Evolutionary conservation across 352 stramenopile species (phyloP).

Genomic region (Phytophthora megakarya): DNA sequence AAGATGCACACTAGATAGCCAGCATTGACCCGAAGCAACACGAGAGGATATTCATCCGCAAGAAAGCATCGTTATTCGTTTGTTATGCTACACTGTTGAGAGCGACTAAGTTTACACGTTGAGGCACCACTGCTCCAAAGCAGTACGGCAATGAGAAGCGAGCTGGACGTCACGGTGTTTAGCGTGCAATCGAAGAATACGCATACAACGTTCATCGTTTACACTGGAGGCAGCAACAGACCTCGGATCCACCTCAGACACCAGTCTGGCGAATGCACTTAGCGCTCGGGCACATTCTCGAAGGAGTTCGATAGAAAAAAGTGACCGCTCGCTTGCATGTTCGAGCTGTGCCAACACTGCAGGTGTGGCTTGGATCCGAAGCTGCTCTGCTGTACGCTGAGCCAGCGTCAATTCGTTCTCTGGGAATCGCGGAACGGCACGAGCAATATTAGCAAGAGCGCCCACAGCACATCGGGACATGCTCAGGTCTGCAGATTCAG

Average conservation of each 20-base stretch:
- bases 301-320: constrained; percentile 73
- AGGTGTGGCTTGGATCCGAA: constrained; percentile 49
- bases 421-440: constrained; percentile 55
- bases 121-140: constrained; percentile 46
- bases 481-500: constrained; percentile 53
- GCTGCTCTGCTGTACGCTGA: constrained; percentile 41
- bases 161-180: constrained; percentile 72
- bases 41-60: no score
- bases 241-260: constrained; percentile 35
- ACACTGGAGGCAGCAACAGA: constrained; percentile 21
- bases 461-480: constrained; percentile 77
- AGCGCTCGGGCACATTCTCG: constrained; percentile 74
- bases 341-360: constrained; percentile 53
- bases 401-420: constrained; percentile 45
- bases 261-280: constrained; percentile 55
- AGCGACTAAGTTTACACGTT: constrained; percentile 25
- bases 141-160: constrained; percentile 55
- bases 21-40: no score
- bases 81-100: constrained; percentile 28
- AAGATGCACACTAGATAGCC: no score
- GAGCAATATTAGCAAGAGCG: constrained; percentile 69
- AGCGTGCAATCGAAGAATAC: constrained; percentile 52
- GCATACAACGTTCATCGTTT: constrained; percentile 38
- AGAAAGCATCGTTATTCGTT: constrained; percentile 22
- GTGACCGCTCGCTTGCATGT: constrained; percentile 47